A percentile compares a stretch with the other conserved stretches of the same genome.
These are phyloP conservation scores for Carpinus fangiana DNA, from an alignment of 306 rosid genomes.

Conservation along the genomic window DNA sequence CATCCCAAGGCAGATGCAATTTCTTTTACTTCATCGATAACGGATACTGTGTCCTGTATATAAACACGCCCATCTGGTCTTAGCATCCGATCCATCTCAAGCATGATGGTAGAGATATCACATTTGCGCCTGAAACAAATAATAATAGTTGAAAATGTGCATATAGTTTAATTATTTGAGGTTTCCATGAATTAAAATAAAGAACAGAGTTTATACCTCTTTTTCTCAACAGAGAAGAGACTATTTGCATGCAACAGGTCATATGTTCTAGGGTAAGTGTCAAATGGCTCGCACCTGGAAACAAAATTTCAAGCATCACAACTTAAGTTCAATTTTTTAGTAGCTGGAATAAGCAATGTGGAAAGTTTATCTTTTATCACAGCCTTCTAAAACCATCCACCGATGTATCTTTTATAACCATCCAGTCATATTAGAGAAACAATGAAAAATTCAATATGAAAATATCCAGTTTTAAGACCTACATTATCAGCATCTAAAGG, in stretches of 20 bases:
- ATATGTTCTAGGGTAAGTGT: conserved; percentile 91
- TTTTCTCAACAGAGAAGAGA: conserved; percentile 73
- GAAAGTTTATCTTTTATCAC: neutral
- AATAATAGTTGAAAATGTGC: neutral
- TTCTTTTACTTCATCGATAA: conserved; percentile 58
- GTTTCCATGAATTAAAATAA: neutral
- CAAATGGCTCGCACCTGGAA: conserved; percentile 91
- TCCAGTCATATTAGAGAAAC: neutral
- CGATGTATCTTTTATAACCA: neutral
- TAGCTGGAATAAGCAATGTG: neutral
- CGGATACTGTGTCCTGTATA: conserved; percentile 60
- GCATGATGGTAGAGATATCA: conserved; percentile 73
- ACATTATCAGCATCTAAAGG: neutral
- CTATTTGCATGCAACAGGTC: conserved; percentile 83
- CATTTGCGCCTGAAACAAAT: conserved; percentile 53
- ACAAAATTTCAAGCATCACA: conserved; percentile 22
- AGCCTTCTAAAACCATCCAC: neutral
- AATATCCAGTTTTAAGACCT: neutral
- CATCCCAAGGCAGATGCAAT: conserved; percentile 74
- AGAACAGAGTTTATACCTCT: conserved; percentile 47
- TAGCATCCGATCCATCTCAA: conserved; percentile 87
- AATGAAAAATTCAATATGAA: neutral
- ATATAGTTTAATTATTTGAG: conserved; percentile 1
- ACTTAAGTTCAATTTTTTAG: neutral
- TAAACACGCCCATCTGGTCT: conserved; percentile 86